These are phyloP conservation scores for Macrolepiota fuliginosa DNA, from an alignment of 768 basidiomycete species.

Conservation along the genomic window DNA sequence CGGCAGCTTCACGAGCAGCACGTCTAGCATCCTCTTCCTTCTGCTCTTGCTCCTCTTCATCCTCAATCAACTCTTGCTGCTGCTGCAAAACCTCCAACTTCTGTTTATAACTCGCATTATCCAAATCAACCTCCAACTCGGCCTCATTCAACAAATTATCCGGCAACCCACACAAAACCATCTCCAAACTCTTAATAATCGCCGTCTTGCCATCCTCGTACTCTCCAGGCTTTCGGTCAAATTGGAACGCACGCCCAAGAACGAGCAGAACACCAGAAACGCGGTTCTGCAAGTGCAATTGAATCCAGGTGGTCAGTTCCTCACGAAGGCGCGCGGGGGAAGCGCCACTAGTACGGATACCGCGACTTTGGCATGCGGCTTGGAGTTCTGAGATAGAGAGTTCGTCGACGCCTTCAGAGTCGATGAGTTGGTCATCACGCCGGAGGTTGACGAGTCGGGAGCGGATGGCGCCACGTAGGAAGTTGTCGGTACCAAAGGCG, in stretches of 20 bases:
- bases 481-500: slow-evolving; percentile 98
- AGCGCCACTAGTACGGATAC: slow-evolving; percentile 84
- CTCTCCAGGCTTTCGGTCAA: slow-evolving; percentile 72
- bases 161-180: slow-evolving; percentile 87
- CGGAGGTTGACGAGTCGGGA: slow-evolving; percentile 78
- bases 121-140: slow-evolving; percentile 92
- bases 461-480: slow-evolving; percentile 89
- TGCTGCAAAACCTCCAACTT: slow-evolving; percentile 97
- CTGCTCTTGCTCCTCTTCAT: slow-evolving; percentile 97
- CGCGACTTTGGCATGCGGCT: slow-evolving; percentile 90
- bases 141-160: slow-evolving; percentile 98
- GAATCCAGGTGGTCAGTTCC: slow-evolving; percentile 91
- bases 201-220: slow-evolving; percentile 82
- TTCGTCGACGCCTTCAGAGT: slow-evolving; percentile 84
- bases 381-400: slow-evolving; percentile 92
- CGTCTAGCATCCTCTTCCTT: slow-evolving; percentile 92
- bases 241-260: slow-evolving; percentile 93
- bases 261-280: slow-evolving; percentile 94
- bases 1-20: slow-evolving; percentile 76
- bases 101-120: slow-evolving; percentile 94
- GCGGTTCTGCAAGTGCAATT: slow-evolving; percentile 83
- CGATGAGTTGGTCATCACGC: slow-evolving; percentile 91
- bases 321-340: slow-evolving; percentile 88
- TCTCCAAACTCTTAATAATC: slow-evolving; percentile 81
- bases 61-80: slow-evolving; percentile 98